phyloP scores from a whole-genome alignment of 106 monocot genomes.

The Agapanthus africanus region DNA sequence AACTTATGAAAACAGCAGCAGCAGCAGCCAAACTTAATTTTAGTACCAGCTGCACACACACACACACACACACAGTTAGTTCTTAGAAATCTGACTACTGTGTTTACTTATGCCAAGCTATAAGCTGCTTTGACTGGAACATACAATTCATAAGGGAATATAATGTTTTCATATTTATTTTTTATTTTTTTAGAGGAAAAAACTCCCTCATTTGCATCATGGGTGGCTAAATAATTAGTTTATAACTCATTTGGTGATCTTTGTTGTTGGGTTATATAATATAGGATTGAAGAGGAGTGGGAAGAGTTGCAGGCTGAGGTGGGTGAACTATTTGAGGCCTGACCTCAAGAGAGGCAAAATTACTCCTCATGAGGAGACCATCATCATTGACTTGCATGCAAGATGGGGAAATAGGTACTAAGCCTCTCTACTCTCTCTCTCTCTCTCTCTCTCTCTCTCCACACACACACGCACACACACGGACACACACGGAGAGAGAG shows the following conservation, averaged over 20 bases:
- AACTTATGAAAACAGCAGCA: no score
- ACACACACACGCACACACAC: no score
- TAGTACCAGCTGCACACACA: no score
- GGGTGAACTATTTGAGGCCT: conserved; percentile 56
- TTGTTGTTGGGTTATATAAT: not conserved
- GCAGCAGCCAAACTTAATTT: no score
- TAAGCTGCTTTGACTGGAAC: no score
- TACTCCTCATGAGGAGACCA: conserved; percentile 39
- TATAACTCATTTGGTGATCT: not conserved
- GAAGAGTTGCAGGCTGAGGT: conserved; percentile 51
- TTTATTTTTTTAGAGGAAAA: not conserved
- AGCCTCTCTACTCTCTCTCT: not conserved
- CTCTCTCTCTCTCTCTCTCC: not conserved
- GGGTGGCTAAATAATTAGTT: no score
- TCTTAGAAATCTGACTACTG: no score
- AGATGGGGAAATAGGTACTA: conserved; percentile 45
- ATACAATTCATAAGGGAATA: not conserved
- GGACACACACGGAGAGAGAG: no score
- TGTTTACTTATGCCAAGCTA: no score
- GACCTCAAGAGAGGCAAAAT: conserved; percentile 56
- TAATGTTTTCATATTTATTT: not conserved
- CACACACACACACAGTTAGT: no score
- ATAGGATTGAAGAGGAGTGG: conserved; percentile 43
- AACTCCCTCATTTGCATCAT: no score
- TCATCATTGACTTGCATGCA: conserved; percentile 48